Base-by-base conservation (phyloP, 345 rosid species). In the Rhodomyrtus tomentosa region DNA sequence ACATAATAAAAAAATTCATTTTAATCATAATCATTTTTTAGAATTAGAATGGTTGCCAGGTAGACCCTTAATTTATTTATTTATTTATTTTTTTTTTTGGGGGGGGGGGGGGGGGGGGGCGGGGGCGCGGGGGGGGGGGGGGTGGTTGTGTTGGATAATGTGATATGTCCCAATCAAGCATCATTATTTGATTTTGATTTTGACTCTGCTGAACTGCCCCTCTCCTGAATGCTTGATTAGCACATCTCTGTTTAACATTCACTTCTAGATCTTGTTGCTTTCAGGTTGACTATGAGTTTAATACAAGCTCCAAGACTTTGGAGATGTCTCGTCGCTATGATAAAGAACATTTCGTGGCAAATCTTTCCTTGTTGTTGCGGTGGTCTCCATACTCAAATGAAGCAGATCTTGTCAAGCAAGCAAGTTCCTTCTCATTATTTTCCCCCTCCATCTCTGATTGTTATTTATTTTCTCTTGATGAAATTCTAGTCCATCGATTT, bases 311-410 rank as follows among this genome's bases (percentile, higher is more conserved):
- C 50, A 92, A 90, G 51, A 83, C 86, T 14, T 85, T 93, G 45
- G 91, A 88, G 83, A 58, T 85, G 72, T 88, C 92, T 86, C 88
- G 73, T 62, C 85, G 81, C 55, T 79, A 91, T 85, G 89, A 89
- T 86, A 89, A 86, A 90, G 98, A 94, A 36, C 94, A 91, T 87
- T 94, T 86, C 85, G 85, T 13, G 50, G 86, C 94, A 38, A 96
- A 91, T 89, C 95, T 95, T 86, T 93, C 98, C 83, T 83, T 93
- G 89, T 83, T 97, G 79, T 88, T 94, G 88, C 89, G 87, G 81
- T 97, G 99, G 99, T 95, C 99, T 83, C 99, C 98, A 29, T 95
- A 89, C 92, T 91, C 94, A 55, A 93, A 95, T 80, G 98, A 97
- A 88, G 90, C 88, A 36, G 98, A 95, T 87, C 99, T 97, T 92